Base-by-base conservation (phyloP, 192 early-diverging fungal species). In the Mortierella antarctica region DNA sequence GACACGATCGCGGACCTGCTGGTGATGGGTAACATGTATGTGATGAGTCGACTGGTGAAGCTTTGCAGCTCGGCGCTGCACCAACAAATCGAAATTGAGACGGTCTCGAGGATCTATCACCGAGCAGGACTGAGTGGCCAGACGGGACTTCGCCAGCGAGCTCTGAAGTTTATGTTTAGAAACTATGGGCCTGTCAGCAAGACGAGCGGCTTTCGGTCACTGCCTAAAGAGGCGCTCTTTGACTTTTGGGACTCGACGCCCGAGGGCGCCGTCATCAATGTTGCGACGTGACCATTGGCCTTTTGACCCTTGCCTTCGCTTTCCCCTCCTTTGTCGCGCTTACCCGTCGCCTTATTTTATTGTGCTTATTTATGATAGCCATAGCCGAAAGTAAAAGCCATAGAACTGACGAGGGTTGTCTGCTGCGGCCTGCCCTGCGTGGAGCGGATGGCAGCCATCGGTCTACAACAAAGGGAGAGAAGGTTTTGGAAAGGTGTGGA, bases 161-260 rank as follows among this genome's bases (percentile, higher is more conserved):
- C 87, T 0, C 71, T 91, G 13, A 70, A 77, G 52, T 89, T 84
- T 70, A 89, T 92, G 65, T 85, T 88, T 63, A 67, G 75, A 13
- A 83, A 90, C 54, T 92, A 88, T 83, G 91, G 91, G 18, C 80
- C 73, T 18, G 89, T 92, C 20, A 84, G 83, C 44, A 86, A 85
- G 55, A 91, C 88, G 2, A 54, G 57, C 4, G 90, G 85, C 2
- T 92, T 91, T 54, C 73, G 88, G 12, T 60, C 71, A 13, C 61
- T 92, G 52, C 86, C 87, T 10, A 76, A 82, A 41, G 84, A 85
- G 6, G 84, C 86, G 13, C 56, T 92, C 42, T 83, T 84, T 63
- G 86, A 90, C 42, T 86, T 92, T 57, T 91, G 86, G 87, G 89
- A 92, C 52, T 73, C 71, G 53, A 83, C 89, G 18, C 89, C 89